A percentile compares a stretch with the other conserved stretches of the same genome.
Evolutionary conservation across 2,329 filamentous ascomycete genomes (phyloP).

Genomic region (Neofusicoccum kwambonambiense): DNA sequence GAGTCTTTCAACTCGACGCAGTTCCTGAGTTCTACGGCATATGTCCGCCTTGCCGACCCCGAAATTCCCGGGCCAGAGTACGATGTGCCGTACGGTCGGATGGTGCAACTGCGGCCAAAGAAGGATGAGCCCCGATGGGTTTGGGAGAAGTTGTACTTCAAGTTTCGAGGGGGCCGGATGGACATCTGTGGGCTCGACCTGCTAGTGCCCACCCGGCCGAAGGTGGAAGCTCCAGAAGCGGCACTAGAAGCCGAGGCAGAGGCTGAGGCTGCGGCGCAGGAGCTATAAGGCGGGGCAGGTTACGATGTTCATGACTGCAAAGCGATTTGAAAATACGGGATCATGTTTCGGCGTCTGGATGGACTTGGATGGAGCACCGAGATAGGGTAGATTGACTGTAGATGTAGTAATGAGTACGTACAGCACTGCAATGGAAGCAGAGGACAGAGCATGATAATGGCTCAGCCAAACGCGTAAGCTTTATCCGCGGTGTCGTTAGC

Average conservation of each 20-base stretch:
- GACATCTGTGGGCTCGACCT: conserved; percentile 54
- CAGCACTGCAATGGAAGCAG: background rate
- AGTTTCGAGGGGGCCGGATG: conserved; percentile 50
- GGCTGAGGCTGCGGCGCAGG: background rate
- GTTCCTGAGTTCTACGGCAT: conserved; percentile 44
- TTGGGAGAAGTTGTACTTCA: conserved; percentile 51
- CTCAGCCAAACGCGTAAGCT: conserved; percentile 3
- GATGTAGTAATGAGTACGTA: background rate
- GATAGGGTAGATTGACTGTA: background rate
- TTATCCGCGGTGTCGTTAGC: background rate
- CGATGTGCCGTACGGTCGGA: conserved; percentile 45
- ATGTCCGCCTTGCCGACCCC: conserved; percentile 48
- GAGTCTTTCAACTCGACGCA: conserved; percentile 45
- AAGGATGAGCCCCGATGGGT: conserved; percentile 47
- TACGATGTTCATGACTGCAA: conserved; percentile 7
- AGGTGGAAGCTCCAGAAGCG: background rate
- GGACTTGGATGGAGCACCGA: background rate
- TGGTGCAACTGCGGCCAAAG: conserved; percentile 43
- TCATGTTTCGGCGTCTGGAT: conserved; percentile 1
- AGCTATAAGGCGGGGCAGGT: conserved; percentile 3
- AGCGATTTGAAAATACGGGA: conserved; percentile 5
- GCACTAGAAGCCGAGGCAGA: background rate
- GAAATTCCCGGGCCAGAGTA: conserved; percentile 52
- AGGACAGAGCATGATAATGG: background rate
- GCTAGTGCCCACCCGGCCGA: conserved; percentile 29